These are phyloP conservation scores for Cutaneotrichosporon sp. DNA, from an alignment of 1,284 basidiomycete genomes.

Conservation along the genomic window DNA sequence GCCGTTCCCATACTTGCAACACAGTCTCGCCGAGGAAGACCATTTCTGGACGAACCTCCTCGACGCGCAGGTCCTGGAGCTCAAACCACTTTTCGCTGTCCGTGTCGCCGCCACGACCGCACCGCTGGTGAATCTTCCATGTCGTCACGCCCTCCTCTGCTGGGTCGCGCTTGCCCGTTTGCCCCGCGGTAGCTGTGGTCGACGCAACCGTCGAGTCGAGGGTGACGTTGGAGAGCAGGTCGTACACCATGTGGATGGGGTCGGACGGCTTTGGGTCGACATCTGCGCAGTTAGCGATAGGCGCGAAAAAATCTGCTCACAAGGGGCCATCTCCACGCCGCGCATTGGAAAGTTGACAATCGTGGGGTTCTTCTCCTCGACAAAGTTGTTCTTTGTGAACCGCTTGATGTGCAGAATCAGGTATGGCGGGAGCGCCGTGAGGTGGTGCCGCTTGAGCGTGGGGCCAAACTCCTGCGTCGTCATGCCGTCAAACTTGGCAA, in stretches of 20 bases:
- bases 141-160: conserved; percentile 34
- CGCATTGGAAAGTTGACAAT: conserved; percentile 95
- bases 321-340: conserved; percentile 84
- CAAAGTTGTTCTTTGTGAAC: conserved; percentile 96
- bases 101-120: conserved; percentile 58
- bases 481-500: conserved; percentile 93
- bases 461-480: conserved; percentile 84
- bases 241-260: conserved; percentile 67
- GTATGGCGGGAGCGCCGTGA: conserved; percentile 80
- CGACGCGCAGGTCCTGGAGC: conserved; percentile 94
- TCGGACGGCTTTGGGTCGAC: conserved; percentile 62
- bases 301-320: conserved; percentile 56
- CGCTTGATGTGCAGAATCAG: conserved; percentile 94
- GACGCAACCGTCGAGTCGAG: conserved; percentile 85
- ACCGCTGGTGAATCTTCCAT: conserved; percentile 89
- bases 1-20: conserved; percentile 62
- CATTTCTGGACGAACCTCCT: conserved; percentile 93
- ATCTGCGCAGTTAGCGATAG: conserved; percentile 53
- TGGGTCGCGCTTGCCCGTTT: conserved; percentile 24
- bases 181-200: conserved; percentile 51
- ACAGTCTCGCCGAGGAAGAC: conserved; percentile 96
- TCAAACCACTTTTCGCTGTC: conserved; percentile 92
- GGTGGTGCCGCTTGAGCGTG: conserved; percentile 81
- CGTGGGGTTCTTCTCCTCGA: conserved; percentile 98
- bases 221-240: conserved; percentile 91